Base-by-base conservation (phyloP, 2,329 filamentous ascomycete species). In the Clathrospora elynae region DNA sequence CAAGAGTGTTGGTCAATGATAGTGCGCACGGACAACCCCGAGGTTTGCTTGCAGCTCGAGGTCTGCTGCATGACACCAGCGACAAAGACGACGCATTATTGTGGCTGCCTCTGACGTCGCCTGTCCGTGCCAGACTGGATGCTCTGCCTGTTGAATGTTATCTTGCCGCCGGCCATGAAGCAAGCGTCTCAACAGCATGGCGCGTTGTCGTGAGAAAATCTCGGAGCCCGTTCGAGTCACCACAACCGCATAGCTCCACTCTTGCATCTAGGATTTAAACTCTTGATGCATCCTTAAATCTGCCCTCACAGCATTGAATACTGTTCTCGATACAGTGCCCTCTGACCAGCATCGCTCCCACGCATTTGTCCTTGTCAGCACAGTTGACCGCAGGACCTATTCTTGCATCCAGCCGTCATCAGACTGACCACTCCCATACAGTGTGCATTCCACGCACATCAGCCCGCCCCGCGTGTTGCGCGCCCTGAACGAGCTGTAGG, bases 171-270 rank as follows among this genome's bases (percentile, higher is more conserved):
- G 51, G 42, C 51, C 53, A 45, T 43, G 35, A 25, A 46, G 28
- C 42, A 42, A 23, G 23, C 35, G 35, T 56, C 30, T 40, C 42
- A 55, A 37, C 44, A 55, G 44, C 33, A 50, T 48, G 53, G 42
- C 50, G 34, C 55, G 42, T 46, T 42, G 48, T 49, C 50, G 31
- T 45, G 53, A 31, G 50, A 52, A 55, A 51, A 57, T 57, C 47
- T 59, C 54, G 51, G 57, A 36, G 32, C 46, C 51, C 46, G 16
- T 53, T 59, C 44, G 62, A 66, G 59, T 64, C 61, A 63, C 51
- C 48, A 57, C 34, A 38, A 46, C 49, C 51, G 49, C 43, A 41
- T 58, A 55, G 61, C 55, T 64, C 61, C 56, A 55, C 60, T 55
- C 44, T 53, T 42, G 49, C 51, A 43, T 20, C 12, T 12, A 23